These are phyloP conservation scores for Psidium guajava DNA, from an alignment of 345 rosid genomes.

Conservation along the genomic window DNA sequence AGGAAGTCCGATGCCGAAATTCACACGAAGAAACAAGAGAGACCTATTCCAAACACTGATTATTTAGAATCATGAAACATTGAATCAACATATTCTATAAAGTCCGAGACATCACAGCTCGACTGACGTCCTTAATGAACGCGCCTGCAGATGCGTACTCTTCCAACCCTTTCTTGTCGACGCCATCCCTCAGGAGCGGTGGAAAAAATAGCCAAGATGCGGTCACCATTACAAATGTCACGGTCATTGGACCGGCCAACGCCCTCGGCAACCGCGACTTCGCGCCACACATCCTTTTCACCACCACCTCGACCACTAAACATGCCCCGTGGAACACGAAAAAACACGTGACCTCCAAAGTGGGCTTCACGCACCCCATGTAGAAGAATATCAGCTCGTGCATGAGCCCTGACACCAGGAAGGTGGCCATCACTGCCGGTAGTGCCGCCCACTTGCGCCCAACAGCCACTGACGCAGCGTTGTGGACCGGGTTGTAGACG, in stretches of 20 bases:
- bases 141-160: constrained; percentile 23
- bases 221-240: constrained; percentile 16
- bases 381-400: constrained; percentile 18
- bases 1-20: background rate
- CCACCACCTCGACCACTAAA: constrained; percentile 4
- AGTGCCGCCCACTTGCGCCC: constrained; percentile 11
- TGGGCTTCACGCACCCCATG: constrained; percentile 12
- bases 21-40: background rate
- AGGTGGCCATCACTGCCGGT: constrained; percentile 10
- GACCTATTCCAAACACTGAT: background rate
- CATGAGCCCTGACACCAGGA: constrained; percentile 15
- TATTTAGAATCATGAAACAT: background rate
- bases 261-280: constrained; percentile 33
- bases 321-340: constrained; percentile 18
- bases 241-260: constrained; percentile 22
- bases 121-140: background rate
- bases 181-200: constrained; percentile 5
- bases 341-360: constrained; percentile 15
- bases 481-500: constrained; percentile 10
- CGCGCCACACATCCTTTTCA: constrained; percentile 24
- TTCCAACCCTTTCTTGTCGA: constrained; percentile 15
- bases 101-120: background rate
- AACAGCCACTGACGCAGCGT: background rate
- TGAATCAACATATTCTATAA: background rate
- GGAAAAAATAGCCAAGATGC: constrained; percentile 26